Base-by-base conservation (phyloP, 805 yeast species). In the Candida loeiensis region DNA sequence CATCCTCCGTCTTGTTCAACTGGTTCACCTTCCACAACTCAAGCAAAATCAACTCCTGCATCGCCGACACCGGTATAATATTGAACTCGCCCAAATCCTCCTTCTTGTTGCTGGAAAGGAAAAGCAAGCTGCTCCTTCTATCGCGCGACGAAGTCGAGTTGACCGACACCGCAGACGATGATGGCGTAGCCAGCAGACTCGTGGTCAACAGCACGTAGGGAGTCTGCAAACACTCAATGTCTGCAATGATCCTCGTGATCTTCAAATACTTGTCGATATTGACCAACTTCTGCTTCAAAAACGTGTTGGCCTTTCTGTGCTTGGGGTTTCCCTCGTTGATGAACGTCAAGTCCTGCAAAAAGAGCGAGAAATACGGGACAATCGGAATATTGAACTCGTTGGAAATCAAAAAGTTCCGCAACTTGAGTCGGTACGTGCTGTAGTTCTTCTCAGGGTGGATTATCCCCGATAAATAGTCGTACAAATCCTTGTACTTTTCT, bases 321-420 rank as follows among this genome's bases (percentile, higher is more conserved):
- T 78, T 81, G 28, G 83, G 73, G 54, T 85, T 85, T n/a, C 93
- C 91, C 49, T 85, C 95, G 37, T 80, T 74, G n/a, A 84, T 78
- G 62, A 85, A 84, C 0, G 90, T 84, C 51, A 85, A 67, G 59
- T 85, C 95, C 59, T 83, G 93, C 33, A 85, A 63, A 56, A 82
- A 85, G 39, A 85, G 62, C 34, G 84, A 80, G 42, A 85, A 71
- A 55, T 84, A 85, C 13, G 95, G 95, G 26, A 85, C 90, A 15
- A 79, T 74, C 0, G 90, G 88, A 15, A 79, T 65, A 43, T 65
- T 74, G 56, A 62, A 61, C 28, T 74, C 77, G 35, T 74, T 69
- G 14, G 71, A 51, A 13, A 63, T 66, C 45, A 81, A 61, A 39
- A 82, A 73, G 50, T 77, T 77, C 40, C 73, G 70, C 39, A 85